Evolutionary conservation across 2,329 filamentous ascomycete species (phyloP).

Genomic region (Colletotrichum nymphaeae): DNA sequence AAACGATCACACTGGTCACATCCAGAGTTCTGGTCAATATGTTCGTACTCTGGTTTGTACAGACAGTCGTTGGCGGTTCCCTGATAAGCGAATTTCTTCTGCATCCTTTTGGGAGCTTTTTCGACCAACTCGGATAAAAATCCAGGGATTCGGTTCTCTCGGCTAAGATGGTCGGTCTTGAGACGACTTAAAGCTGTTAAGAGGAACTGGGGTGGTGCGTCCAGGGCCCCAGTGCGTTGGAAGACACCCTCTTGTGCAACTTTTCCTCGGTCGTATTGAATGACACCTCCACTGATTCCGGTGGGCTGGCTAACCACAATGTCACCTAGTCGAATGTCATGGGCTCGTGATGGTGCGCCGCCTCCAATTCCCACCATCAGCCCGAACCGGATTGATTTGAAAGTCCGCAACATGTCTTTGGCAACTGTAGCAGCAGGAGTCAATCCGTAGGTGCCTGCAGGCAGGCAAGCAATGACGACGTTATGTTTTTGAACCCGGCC

Average conservation of each 20-base stretch:
- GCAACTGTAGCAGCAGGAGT: too few species aligned
- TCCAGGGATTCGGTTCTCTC: too few species aligned
- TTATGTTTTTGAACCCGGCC: slow-evolving; percentile 44
- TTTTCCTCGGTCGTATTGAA: slow-evolving; percentile 2
- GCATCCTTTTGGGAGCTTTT: too few species aligned
- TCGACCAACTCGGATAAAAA: too few species aligned
- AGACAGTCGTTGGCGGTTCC: neutral
- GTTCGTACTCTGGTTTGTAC: neutral
- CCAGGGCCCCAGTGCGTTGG: neutral
- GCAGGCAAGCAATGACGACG: slow-evolving; percentile 44
- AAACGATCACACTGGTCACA: neutral
- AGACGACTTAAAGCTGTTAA: too few species aligned
- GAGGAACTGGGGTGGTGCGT: neutral
- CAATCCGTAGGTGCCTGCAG: too few species aligned
- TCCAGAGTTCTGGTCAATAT: neutral
- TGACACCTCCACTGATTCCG: slow-evolving; percentile 7
- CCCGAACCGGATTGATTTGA: slow-evolving; percentile 38
- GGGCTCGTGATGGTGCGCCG: slow-evolving; percentile 33
- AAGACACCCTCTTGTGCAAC: neutral
- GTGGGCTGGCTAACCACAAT: slow-evolving; percentile 38
- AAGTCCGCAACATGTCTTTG: slow-evolving; percentile 34
- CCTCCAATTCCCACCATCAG: slow-evolving; percentile 44
- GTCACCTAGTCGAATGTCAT: slow-evolving; percentile 43
- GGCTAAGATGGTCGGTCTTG: too few species aligned
- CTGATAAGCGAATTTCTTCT: neutral